These are phyloP conservation scores for Manihot esculenta DNA, from an alignment of 441 rosid species.

Conservation along the genomic window DNA sequence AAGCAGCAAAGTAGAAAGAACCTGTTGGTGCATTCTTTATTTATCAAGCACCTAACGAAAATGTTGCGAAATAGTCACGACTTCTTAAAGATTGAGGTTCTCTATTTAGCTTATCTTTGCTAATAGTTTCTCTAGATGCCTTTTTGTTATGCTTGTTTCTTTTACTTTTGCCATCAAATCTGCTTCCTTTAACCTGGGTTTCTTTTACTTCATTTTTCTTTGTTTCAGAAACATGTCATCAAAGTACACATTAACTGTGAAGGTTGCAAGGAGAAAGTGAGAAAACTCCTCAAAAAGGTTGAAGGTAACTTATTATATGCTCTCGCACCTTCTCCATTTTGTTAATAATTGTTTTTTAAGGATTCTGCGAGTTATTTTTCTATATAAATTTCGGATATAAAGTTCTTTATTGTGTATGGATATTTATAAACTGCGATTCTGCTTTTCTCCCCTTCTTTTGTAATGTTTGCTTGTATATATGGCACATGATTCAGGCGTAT, in stretches of 20 bases:
- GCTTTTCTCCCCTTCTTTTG: background rate
- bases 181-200: constrained; percentile 5
- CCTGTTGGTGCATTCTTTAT: background rate
- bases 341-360: background rate
- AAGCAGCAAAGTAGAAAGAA: background rate
- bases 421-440: too few relatives aligned
- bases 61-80: constrained; percentile 41
- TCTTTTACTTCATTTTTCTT: background rate
- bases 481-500: constrained; percentile 52
- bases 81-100: constrained; percentile 38
- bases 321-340: background rate
- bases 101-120: background rate
- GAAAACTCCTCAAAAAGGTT: constrained; percentile 62
- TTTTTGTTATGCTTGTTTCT: background rate
- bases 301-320: constrained; percentile 42
- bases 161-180: constrained; percentile 1
- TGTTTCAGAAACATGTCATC: constrained; percentile 56
- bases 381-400: background rate
- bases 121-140: background rate
- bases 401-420: too few relatives aligned
- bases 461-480: background rate
- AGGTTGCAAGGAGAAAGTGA: constrained; percentile 71
- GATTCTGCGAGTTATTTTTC: background rate
- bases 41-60: constrained; percentile 3
- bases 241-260: constrained; percentile 70